Percentiles rank a stretch among this genome's conserved stretches.
These are phyloP conservation scores for Lophium mytilinum DNA, from an alignment of 495 filamentous ascomycete species.

Conservation along the genomic window DNA sequence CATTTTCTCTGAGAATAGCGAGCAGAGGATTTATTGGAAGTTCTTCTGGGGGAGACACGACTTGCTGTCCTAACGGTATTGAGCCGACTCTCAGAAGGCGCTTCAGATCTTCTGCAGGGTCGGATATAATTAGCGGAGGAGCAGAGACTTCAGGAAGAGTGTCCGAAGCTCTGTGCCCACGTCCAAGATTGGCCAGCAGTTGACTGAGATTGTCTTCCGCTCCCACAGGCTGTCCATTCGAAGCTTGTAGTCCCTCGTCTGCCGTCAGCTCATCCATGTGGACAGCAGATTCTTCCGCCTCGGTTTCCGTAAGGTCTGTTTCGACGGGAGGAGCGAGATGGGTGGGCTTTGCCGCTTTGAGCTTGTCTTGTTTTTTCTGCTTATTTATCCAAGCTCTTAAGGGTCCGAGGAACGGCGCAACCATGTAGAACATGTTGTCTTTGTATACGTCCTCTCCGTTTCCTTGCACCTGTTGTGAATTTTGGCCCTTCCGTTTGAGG, in stretches of 20 bases:
- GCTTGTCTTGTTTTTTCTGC: slow-evolving; percentile 61
- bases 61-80: slow-evolving; percentile 3
- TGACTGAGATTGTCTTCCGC: slow-evolving; percentile 6
- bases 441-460: slow-evolving; percentile 48
- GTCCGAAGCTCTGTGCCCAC: slow-evolving; percentile 12
- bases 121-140: slow-evolving; percentile 6
- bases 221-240: background rate
- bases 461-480: slow-evolving; percentile 41
- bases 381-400: slow-evolving; percentile 85
- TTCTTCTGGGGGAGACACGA: slow-evolving; percentile 16
- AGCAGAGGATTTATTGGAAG: slow-evolving; percentile 48
- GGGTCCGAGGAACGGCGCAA: slow-evolving; percentile 79
- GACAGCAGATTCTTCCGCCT: slow-evolving; percentile 4
- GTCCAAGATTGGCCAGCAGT: slow-evolving; percentile 10
- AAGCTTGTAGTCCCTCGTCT: slow-evolving; percentile 5
- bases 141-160: slow-evolving; percentile 23
- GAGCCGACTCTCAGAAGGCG: slow-evolving; percentile 27
- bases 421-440: slow-evolving; percentile 93
- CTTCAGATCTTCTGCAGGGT: slow-evolving; percentile 30
- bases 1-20: slow-evolving; percentile 44
- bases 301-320: slow-evolving; percentile 24
- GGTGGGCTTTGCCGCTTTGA: slow-evolving; percentile 30
- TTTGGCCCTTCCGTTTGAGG: slow-evolving; percentile 54
- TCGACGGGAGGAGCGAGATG: slow-evolving; percentile 6
- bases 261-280: slow-evolving; percentile 15